Evolutionary conservation across 2,329 filamentous ascomycete genomes (phyloP).

Genomic region (Apiospora phragmitis): DNA sequence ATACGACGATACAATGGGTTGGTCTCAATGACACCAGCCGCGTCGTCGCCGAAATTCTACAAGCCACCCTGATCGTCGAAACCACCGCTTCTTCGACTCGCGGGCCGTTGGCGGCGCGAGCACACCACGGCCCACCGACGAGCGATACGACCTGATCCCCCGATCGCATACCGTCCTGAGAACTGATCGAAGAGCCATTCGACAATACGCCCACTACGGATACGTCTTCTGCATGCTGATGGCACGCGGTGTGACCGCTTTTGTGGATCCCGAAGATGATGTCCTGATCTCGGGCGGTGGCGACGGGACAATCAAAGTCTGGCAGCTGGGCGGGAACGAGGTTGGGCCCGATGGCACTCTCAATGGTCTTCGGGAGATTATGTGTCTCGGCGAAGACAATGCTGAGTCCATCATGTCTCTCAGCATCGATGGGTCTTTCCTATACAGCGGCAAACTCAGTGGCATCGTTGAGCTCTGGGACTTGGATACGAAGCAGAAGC

Average conservation of each 20-base stretch:
- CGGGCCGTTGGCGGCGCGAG: constrained; percentile 78
- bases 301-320: constrained; percentile 93
- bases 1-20: constrained; percentile 94
- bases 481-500: constrained; percentile 86
- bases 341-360: constrained; percentile 52
- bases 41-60: constrained; percentile 60
- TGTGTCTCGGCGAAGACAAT: constrained; percentile 61
- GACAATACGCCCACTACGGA: constrained; percentile 89
- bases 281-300: constrained; percentile 88
- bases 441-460: constrained; percentile 86
- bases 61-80: constrained; percentile 72
- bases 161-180: constrained; percentile 64
- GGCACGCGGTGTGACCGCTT: constrained; percentile 65
- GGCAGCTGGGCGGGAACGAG: constrained; percentile 61
- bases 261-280: constrained; percentile 73
- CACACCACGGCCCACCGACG: constrained; percentile 70
- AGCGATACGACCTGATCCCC: constrained; percentile 56
- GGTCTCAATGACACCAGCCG: constrained; percentile 65
- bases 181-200: constrained; percentile 77
- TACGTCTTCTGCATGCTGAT: constrained; percentile 97
- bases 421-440: constrained; percentile 83
- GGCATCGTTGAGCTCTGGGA: constrained; percentile 97
- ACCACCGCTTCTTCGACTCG: constrained; percentile 92
- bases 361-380: constrained; percentile 69
- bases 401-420: constrained; percentile 72